Percentiles rank a stretch among this genome's conserved stretches.
These are phyloP conservation scores for Butyriboletus loyo DNA, from an alignment of 768 basidiomycete genomes.

Conservation along the genomic window DNA sequence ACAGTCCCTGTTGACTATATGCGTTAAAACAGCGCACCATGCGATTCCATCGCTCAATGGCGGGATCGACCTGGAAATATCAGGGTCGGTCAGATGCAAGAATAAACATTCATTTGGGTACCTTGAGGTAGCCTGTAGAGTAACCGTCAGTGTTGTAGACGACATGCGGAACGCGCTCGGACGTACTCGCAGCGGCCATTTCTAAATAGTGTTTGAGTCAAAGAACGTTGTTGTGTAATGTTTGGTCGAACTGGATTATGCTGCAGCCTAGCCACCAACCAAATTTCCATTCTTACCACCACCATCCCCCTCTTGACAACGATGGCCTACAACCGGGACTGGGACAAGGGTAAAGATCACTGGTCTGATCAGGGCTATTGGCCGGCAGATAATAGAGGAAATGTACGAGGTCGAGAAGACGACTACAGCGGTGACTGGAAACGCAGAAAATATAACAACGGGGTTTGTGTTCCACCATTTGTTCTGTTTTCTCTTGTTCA, in stretches of 20 bases:
- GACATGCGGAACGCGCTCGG: neutral
- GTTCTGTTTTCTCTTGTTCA: constrained; percentile 4
- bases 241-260: constrained; percentile 23
- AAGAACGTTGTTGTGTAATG: constrained; percentile 28
- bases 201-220: constrained; percentile 26
- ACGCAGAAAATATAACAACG: constrained; percentile 75
- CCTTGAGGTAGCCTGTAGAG: constrained; percentile 55
- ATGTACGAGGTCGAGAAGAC: constrained; percentile 60
- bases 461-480: constrained; percentile 43
- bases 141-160: constrained; percentile 9
- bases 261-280: neutral
- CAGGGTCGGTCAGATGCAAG: neutral
- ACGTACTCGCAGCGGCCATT: constrained; percentile 71
- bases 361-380: constrained; percentile 50
- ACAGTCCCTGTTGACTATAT: neutral
- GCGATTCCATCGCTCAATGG: constrained; percentile 57
- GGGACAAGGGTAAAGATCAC: constrained; percentile 75
- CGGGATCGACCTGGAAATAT: constrained; percentile 44
- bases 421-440: constrained; percentile 69
- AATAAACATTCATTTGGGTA: constrained; percentile 20
- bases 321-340: constrained; percentile 82
- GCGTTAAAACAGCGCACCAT: constrained; percentile 44
- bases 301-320: constrained; percentile 15
- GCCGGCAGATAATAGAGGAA: constrained; percentile 36
- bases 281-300: constrained; percentile 23